Base-by-base conservation (phyloP, 2,329 filamentous ascomycete genomes). In the Verruconis gallopava region DNA sequence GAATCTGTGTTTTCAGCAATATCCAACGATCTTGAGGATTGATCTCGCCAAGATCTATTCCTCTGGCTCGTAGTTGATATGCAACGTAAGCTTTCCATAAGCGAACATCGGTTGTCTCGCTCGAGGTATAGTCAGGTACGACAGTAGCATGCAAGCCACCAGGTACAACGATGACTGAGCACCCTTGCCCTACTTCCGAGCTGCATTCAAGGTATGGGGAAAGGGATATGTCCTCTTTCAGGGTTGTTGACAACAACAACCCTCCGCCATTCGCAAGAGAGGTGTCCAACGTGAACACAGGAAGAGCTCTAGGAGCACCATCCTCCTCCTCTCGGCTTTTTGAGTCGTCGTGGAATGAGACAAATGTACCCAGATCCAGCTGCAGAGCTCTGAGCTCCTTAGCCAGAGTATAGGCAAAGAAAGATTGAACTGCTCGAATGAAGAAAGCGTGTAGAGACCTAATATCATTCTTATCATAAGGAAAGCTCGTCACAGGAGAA, bases 261-360 rank as follows among this genome's bases (percentile, higher is more conserved):
- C 20, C 21, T 12, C 42, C 42, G 22, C 30, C 30, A 18, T 22
- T 43, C 11, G 37, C 32, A 18, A 44, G 12, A 32, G 40, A 35
- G 11, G 35, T 21, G 15, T 44, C 42, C 34, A 43, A 6, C 21
- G 41, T 25, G 18, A 32, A 9, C 11, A n/a, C n/a, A n/a, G 25
- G 25, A 9, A 30, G 25, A 33, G 33, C 9, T 9, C 6, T 9
- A 11, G 33, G 17, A 15, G 17, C 6, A 19, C 25, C 18, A 11
- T 36, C 18, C 9, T 19, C 12, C 18, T 9, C 33, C 6, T 36
- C 33, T 36, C 6, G 9, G 11, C 33, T 17, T 11, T 6, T 17
- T 9, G 9, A 9, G 6, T 9, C 33, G 17, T 17, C 15, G 9
- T 6, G 9, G 13, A 9, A n/a, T 17, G 15, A 11, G 15, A 36